Conservation (phyloP, 2,329 filamentous ascomycete genomes). For the Beauveria sp. region DNA sequence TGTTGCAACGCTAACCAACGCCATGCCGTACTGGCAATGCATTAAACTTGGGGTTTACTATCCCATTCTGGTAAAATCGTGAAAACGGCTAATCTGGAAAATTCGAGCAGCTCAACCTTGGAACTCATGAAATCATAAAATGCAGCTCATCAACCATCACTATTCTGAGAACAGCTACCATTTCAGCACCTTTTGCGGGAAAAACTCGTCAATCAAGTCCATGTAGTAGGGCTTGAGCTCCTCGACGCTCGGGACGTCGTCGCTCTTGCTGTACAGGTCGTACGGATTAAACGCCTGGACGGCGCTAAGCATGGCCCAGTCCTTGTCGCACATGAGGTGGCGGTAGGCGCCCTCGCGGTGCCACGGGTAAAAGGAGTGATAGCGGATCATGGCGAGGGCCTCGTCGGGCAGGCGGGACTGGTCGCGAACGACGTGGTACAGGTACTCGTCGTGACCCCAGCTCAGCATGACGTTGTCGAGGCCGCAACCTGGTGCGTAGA, state of each 20-base stretch:
- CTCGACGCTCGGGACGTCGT: conserved; percentile 67
- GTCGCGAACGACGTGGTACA: conserved; percentile 79
- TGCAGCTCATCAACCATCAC: not conserved
- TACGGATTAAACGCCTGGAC: conserved; percentile 87
- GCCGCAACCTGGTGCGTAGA: conserved; percentile 72
- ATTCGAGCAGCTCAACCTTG: not conserved
- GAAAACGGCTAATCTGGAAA: not conserved
- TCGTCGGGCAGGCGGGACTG: conserved; percentile 73
- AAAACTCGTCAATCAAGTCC: conserved; percentile 36
- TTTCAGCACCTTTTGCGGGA: conserved; percentile 30
- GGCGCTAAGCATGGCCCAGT: conserved; percentile 70
- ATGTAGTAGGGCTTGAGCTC: conserved; percentile 57
- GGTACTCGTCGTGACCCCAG: conserved; percentile 85
- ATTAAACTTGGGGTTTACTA: too few species aligned
- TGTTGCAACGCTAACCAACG: not conserved
- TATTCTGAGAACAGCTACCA: conserved; percentile 22
- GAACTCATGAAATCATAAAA: not conserved
- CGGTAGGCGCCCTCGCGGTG: conserved; percentile 73
- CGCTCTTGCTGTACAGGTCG: conserved; percentile 86
- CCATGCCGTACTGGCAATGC: not conserved
- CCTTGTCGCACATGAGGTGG: conserved; percentile 77
- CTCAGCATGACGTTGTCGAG: conserved; percentile 82
- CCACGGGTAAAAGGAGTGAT: conserved; percentile 92
- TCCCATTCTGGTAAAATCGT: too few species aligned
- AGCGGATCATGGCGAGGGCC: conserved; percentile 85